These are phyloP conservation scores for Colletotrichum horii DNA, from an alignment of 2,329 filamentous ascomycete species.

Conservation along the genomic window DNA sequence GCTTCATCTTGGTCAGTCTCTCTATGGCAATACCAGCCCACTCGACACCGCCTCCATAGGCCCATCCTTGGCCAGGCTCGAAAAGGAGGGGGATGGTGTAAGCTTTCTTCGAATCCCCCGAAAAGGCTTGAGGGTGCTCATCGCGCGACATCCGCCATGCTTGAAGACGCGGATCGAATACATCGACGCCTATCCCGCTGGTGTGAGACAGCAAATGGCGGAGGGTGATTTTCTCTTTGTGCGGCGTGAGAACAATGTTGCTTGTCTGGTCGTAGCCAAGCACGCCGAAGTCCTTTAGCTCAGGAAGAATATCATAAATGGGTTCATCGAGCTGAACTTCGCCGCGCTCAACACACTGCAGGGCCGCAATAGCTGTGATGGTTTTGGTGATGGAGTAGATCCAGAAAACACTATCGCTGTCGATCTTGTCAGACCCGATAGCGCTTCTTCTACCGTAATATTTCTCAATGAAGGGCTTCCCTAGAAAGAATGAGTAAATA, in stretches of 20 bases:
- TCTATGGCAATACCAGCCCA: background rate
- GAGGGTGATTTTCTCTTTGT: background rate
- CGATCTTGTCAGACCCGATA: background rate
- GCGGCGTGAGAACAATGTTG: background rate
- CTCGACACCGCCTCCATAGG: background rate
- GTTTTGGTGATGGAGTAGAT: background rate
- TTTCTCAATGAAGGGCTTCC: background rate
- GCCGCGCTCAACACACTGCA: background rate
- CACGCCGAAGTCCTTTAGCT: background rate
- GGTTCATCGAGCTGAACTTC: background rate
- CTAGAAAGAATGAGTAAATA: background rate
- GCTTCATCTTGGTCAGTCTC: background rate
- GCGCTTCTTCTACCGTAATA: background rate
- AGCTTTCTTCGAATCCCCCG: background rate
- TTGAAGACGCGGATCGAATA: background rate
- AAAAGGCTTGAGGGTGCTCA: background rate
- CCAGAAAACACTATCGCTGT: background rate
- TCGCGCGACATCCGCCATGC: background rate
- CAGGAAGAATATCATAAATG: background rate
- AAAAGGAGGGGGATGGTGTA: background rate
- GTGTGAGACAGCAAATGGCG: slow-evolving; percentile 1
- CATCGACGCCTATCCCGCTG: background rate
- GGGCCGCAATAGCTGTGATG: background rate
- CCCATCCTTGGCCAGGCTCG: slow-evolving; percentile 1
- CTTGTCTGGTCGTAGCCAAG: background rate